Base-by-base conservation (phyloP, 192 early-diverging fungal genomes). In the Lunasporangiospora selenospora region DNA sequence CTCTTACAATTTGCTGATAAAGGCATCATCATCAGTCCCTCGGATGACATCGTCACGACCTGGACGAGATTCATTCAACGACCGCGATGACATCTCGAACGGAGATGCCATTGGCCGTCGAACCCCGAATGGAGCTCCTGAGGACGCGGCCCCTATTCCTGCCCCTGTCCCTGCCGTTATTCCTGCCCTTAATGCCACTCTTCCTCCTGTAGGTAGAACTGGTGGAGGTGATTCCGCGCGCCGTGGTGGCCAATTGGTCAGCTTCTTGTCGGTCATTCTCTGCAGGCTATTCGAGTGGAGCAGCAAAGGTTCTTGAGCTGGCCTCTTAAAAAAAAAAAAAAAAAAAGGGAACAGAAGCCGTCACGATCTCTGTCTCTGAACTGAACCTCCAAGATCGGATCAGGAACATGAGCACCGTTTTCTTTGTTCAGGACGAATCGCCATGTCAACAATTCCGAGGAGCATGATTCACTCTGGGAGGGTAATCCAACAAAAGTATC, bases 1-100 rank as follows among this genome's bases (percentile, higher is more conserved):
- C n/a, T n/a, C 64, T 79, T 86, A 94, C 90, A 90, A 81, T 76
- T 91, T 86, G 60, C 90, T 89, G 41, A 90, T 76, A 13, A 90
- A 85, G 19, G 95, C 97, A 64, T 97, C 95, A 53, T 93, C 92
- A 78, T 97, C 94, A 48, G 97, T 99, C n/a, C 80, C 86, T 44
- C 89, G 88, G 16, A 90, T 81, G n/a, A 86, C 84, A 65, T 95
- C 90, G 60, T 85, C 81, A n/a, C 80, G 69, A 27, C 34, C 58
- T n/a, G 48, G 27, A 5, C 48, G 45, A 26, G 55, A 39, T n/a
- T 52, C 55, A 2, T 48, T 33, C 41, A 31, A 46, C 43, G 32
- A 18, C 49, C 11, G 8, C 23, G 26, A 3, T 57, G 38, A 27
- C 15, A n/a, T 44, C n/a, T n/a, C n/a, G n/a, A n/a, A n/a, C n/a